Percentiles rank a stretch among this genome's conserved stretches.
Evolutionary conservation across 257 asterid species (phyloP).

Genomic region (Gentiana macrophylla): DNA sequence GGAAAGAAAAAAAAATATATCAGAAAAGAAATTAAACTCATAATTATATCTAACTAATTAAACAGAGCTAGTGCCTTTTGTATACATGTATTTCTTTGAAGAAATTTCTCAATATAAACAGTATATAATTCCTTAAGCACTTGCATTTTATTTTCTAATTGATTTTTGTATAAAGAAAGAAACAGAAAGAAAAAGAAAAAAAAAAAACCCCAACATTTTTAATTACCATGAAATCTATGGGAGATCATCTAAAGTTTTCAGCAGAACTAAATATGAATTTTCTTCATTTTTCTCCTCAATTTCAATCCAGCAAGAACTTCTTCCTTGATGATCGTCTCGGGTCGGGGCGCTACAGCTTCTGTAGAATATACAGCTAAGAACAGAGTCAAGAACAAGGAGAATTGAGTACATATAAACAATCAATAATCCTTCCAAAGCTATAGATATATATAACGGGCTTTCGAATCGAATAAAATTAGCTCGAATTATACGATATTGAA

Average conservation of each 20-base stretch:
- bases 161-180: too few species aligned
- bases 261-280: conserved; percentile 3
- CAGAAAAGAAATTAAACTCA: too few species aligned
- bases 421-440: conserved; percentile 46
- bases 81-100: too few species aligned
- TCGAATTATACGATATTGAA: conserved; percentile 44
- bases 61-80: too few species aligned
- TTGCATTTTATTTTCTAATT: too few species aligned
- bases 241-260: conserved; percentile 23
- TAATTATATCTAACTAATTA: too few species aligned
- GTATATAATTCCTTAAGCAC: too few species aligned
- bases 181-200: too few species aligned
- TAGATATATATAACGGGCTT: conserved; percentile 10
- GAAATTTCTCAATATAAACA: too few species aligned
- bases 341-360: conserved; percentile 22
- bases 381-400: conserved; percentile 53
- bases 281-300: conserved; percentile 15
- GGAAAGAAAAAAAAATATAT: too few species aligned
- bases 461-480: conserved; percentile 11
- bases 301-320: conserved; percentile 11
- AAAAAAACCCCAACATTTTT: too few species aligned
- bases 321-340: conserved; percentile 16
- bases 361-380: conserved; percentile 42
- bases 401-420: conserved; percentile 50
- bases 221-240: conserved; percentile 4